These are phyloP conservation scores for Saccharomycopsis guyanensis DNA, from an alignment of 805 yeast species.

Conservation along the genomic window DNA sequence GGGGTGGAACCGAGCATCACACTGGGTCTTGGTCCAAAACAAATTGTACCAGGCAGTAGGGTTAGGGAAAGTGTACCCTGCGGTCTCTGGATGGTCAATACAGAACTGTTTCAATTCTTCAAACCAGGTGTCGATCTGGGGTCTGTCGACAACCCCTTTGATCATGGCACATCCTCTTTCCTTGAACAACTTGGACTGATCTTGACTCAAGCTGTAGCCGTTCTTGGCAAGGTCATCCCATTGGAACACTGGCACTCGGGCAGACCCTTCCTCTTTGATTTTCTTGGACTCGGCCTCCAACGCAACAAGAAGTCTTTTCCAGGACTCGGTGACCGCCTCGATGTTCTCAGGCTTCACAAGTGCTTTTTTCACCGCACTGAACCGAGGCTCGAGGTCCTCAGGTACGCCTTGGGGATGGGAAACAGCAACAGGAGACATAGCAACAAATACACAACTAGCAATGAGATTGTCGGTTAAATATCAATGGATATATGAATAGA, in stretches of 20 bases:
- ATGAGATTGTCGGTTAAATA: too few relatives aligned
- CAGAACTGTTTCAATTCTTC: not conserved
- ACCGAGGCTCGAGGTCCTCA: not conserved
- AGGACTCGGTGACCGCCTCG: not conserved
- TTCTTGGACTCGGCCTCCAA: not conserved
- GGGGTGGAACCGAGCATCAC: not conserved
- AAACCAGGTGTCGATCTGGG: not conserved
- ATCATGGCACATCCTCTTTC: slow-evolving; percentile 3
- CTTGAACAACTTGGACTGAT: not conserved
- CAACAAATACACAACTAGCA: not conserved
- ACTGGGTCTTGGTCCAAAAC: not conserved
- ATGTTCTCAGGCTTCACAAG: not conserved
- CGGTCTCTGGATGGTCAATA: not conserved
- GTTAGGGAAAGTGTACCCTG: slow-evolving; percentile 1
- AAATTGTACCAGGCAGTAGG: not conserved
- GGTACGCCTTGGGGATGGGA: not conserved
- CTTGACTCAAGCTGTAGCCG: not conserved
- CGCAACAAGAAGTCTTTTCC: not conserved
- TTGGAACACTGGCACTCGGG: slow-evolving; percentile 1
- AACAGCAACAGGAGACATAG: not conserved
- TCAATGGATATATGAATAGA: too few relatives aligned
- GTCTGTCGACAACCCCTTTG: not conserved
- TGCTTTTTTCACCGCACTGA: not conserved
- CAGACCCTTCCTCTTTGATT: not conserved
- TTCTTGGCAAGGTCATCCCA: not conserved